Conservation (phyloP, 2,329 filamentous ascomycete genomes). For the Diaporthe sp. region DNA sequence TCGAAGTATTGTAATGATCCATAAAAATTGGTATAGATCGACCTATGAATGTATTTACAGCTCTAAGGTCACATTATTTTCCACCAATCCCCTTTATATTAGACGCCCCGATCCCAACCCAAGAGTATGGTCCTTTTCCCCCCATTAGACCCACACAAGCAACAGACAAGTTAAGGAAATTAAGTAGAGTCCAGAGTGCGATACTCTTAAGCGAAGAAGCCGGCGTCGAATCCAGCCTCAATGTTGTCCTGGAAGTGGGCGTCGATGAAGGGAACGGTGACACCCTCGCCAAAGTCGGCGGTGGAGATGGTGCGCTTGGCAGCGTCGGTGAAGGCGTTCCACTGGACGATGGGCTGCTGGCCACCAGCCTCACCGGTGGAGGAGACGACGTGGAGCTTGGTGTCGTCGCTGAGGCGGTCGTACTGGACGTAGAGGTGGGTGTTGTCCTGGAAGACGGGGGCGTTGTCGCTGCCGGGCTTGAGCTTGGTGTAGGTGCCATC, state of each 20-base stretch:
- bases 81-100: not conserved
- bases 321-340: slow-evolving; percentile 13
- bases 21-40: not conserved
- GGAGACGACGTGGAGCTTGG: slow-evolving; percentile 15
- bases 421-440: slow-evolving; percentile 26
- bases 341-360: slow-evolving; percentile 24
- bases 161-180: not conserved
- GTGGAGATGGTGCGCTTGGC: slow-evolving; percentile 1
- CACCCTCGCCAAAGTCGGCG: slow-evolving; percentile 14
- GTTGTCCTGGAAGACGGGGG: slow-evolving; percentile 21
- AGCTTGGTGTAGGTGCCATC: slow-evolving; percentile 13
- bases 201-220: slow-evolving; percentile 17
- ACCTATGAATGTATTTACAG: not conserved
- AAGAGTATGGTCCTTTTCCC: not conserved
- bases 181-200: not conserved
- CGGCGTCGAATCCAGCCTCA: slow-evolving; percentile 12
- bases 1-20: not conserved
- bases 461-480: slow-evolving; percentile 14
- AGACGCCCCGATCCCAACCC: not conserved
- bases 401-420: slow-evolving; percentile 3
- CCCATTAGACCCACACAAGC: slow-evolving; percentile 4
- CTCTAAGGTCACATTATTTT: slow-evolving; percentile 11
- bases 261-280: slow-evolving; percentile 16
- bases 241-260: slow-evolving; percentile 5
- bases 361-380: not conserved